A percentile compares a stretch with the other conserved stretches of the same genome.
Conservation (phyloP, 2,329 filamentous ascomycete genomes). For the Periconia sp. region DNA sequence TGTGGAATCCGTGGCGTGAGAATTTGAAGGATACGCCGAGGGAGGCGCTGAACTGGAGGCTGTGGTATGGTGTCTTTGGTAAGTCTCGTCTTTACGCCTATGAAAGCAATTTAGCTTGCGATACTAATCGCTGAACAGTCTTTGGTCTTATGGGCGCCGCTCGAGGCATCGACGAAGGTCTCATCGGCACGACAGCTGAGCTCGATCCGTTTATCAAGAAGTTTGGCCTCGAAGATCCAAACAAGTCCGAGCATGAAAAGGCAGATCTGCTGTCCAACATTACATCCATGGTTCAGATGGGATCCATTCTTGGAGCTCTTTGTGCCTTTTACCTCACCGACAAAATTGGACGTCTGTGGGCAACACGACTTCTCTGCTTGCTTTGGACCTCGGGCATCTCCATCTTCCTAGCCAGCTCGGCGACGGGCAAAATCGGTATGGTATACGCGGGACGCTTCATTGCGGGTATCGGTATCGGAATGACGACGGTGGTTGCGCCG, state of each 20-base stretch:
- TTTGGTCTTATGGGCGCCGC: slow-evolving; percentile 79
- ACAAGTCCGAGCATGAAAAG: slow-evolving; percentile 33
- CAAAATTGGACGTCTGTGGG: slow-evolving; percentile 51
- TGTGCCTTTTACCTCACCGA: slow-evolving; percentile 61
- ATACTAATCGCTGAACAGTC: slow-evolving; percentile 31
- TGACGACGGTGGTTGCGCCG: slow-evolving; percentile 71
- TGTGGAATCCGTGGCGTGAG: slow-evolving; percentile 45
- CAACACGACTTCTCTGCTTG: slow-evolving; percentile 49
- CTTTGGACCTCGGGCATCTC: slow-evolving; percentile 50
- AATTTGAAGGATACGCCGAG: slow-evolving; percentile 69
- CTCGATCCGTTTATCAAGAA: slow-evolving; percentile 42
- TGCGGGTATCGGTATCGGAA: slow-evolving; percentile 69
- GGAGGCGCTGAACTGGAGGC: slow-evolving; percentile 76
- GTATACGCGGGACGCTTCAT: slow-evolving; percentile 72
- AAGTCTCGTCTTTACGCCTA: slow-evolving; percentile 16
- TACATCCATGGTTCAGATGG: slow-evolving; percentile 81
- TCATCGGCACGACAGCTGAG: slow-evolving; percentile 71
- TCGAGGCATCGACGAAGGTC: slow-evolving; percentile 79
- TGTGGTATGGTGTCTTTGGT: slow-evolving; percentile 75
- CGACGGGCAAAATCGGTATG: slow-evolving; percentile 48
- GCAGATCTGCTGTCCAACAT: slow-evolving; percentile 65
- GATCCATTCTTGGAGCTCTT: slow-evolving; percentile 73
- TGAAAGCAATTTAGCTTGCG: no score
- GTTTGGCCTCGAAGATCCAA: slow-evolving; percentile 43
- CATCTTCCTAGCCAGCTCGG: slow-evolving; percentile 47